These are phyloP conservation scores for Trypanosoma grayi DNA, from an alignment of 208 protist genomes.

Conservation along the genomic window DNA sequence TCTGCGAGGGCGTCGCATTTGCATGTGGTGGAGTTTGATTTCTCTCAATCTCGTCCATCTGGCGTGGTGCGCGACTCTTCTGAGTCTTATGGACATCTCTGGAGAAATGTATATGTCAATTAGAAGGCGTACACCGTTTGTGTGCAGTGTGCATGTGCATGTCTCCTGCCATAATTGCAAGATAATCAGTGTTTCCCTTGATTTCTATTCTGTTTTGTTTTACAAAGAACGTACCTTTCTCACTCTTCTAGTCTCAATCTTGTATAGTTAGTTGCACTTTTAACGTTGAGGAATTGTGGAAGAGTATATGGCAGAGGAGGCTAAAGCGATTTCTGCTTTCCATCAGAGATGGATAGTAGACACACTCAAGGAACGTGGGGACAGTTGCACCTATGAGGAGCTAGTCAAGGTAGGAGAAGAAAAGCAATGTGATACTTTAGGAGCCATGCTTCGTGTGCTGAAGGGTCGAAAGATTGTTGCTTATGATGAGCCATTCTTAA, in stretches of 20 bases:
- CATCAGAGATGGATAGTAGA: slow-evolving; percentile 15
- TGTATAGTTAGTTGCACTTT: slow-evolving; percentile 3
- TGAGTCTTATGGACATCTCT: background rate
- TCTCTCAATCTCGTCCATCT: background rate
- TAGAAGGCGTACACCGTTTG: too few species aligned
- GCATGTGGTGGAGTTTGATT: background rate
- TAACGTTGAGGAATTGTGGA: background rate
- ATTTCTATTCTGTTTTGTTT: background rate
- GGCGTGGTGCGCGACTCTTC: background rate
- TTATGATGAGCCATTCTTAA: slow-evolving; percentile 8
- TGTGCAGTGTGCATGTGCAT: too few species aligned
- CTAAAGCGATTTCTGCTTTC: slow-evolving; percentile 6
- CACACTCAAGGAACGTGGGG: background rate
- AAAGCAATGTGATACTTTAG: slow-evolving; percentile 14
- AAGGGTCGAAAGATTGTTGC: slow-evolving; percentile 9
- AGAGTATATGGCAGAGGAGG: slow-evolving; percentile 8
- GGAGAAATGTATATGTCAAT: slow-evolving; percentile 21
- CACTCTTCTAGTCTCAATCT: background rate
- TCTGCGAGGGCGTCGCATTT: too few species aligned
- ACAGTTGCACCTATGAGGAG: slow-evolving; percentile 1
- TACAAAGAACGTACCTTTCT: background rate
- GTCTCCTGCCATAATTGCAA: too few species aligned
- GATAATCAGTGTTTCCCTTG: background rate
- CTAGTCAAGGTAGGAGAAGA: slow-evolving; percentile 13
- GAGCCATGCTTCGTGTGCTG: slow-evolving; percentile 8